phyloP scores from a whole-genome alignment of 2,329 filamentous ascomycete species.

The Stachybotrys echinatus region DNA sequence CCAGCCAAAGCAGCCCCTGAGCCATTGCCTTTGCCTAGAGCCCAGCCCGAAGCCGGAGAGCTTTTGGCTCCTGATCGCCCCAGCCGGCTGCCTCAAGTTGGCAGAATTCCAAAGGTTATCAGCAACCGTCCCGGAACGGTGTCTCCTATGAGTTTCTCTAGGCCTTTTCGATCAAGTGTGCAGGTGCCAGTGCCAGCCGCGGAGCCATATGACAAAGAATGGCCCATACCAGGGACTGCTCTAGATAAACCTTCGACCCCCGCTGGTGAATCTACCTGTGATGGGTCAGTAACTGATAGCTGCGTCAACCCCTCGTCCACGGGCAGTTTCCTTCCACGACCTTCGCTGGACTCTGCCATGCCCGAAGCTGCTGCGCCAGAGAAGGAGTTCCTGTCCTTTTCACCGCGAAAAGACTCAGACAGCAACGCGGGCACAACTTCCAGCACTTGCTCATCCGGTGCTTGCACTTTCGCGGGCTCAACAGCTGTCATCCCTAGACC shows the following conservation, averaged over 20 bases:
- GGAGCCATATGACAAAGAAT: constrained; percentile 24
- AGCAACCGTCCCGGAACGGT: constrained; percentile 61
- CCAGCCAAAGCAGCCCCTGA: constrained; percentile 4
- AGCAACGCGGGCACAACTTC: constrained; percentile 46
- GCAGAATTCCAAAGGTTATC: constrained; percentile 78
- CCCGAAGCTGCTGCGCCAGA: constrained; percentile 12
- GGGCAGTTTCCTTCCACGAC: constrained; percentile 17
- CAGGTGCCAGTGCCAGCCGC: constrained; percentile 26
- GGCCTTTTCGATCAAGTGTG: constrained; percentile 63
- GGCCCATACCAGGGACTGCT: constrained; percentile 43
- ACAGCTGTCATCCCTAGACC: constrained; percentile 62
- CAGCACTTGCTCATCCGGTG: constrained; percentile 65
- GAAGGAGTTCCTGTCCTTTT: constrained; percentile 69
- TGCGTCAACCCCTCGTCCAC: constrained; percentile 22
- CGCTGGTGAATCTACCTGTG: constrained; percentile 28
- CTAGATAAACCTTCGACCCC: constrained; percentile 33
- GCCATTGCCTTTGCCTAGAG: constrained; percentile 5
- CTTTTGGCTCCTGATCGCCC: constrained; percentile 14
- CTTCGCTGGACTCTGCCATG: not conserved
- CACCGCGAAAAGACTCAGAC: constrained; percentile 66
- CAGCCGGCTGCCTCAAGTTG: constrained; percentile 72
- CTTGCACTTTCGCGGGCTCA: constrained; percentile 53
- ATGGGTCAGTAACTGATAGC: constrained; percentile 27
- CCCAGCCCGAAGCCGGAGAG: not conserved
- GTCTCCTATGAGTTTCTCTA: constrained; percentile 76